Evolutionary conservation across 2,329 filamentous ascomycete species (phyloP).

Genomic region (Ceratocystis cubensis): DNA sequence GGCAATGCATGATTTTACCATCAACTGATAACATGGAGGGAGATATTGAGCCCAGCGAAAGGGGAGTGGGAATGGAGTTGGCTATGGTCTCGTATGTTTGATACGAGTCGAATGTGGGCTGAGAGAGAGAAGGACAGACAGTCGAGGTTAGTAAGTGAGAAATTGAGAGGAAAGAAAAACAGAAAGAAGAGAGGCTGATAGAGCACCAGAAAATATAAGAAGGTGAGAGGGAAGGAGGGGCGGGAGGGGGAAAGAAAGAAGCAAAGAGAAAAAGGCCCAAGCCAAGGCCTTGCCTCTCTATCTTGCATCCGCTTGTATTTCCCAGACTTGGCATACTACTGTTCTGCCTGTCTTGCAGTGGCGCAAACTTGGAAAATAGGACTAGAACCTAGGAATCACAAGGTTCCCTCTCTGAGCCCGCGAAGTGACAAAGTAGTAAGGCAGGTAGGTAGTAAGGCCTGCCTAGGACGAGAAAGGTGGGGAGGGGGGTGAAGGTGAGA

Average conservation of each 20-base stretch:
- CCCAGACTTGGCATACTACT: neutral
- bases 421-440: neutral
- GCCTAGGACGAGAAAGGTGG: neutral
- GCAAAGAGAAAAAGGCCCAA: neutral
- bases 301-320: neutral
- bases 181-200: neutral
- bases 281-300: neutral
- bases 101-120: slow-evolving; percentile 31
- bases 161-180: neutral
- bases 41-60: slow-evolving; percentile 26
- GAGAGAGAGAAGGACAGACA: slow-evolving; percentile 25
- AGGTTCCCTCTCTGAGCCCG: neutral
- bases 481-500: neutral
- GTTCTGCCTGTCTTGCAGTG: neutral
- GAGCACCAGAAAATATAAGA: neutral
- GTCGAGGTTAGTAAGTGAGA: neutral
- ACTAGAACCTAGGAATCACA: neutral
- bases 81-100: slow-evolving; percentile 24
- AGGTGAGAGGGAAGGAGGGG: neutral
- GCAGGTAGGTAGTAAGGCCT: neutral
- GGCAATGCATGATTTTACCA: slow-evolving; percentile 16
- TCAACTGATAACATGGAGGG: slow-evolving; percentile 35
- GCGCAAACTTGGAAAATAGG: neutral
- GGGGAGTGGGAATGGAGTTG: slow-evolving; percentile 35
- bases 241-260: neutral